Base-by-base conservation (phyloP, 2,329 filamentous ascomycete species). In the Plenodomus biglobosus region DNA sequence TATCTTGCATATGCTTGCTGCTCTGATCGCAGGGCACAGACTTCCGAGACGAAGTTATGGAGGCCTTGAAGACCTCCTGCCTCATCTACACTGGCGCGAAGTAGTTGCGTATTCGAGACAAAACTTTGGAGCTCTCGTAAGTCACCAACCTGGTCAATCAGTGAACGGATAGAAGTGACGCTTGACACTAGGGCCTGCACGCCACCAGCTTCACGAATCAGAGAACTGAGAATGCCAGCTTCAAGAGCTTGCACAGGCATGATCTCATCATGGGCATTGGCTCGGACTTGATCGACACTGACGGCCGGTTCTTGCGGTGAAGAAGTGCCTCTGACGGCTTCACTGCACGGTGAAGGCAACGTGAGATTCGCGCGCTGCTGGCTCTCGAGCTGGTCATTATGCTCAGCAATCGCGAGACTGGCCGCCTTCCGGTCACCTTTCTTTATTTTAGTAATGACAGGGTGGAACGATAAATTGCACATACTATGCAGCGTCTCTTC, bases 231-330 rank as follows among this genome's bases (percentile, higher is more conserved):
- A 6, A 47, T 21, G 30, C 59, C 50, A 16, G 48, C 48, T 46
- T 59, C 50, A 13, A 55, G 52, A 4, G 58, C 58, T 41, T 56
- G 59, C 20, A 52, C 50, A 27, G 52, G 51, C 22, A 61, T 30
- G 32, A 55, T 53, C 24, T 53, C 48, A 41, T 30, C 38, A 18
- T 52, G 55, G 38, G 53, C 53, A 27, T 59, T 56, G 3, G 45
- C 44, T 17, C 46, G 53, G 27, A 61, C 46, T 38, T 61, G 53
- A 2, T 54, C 43, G 32, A 59, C 47, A 20, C 48, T 48, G 4
- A 43, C 27, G 6, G 27, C 21, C 11, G 34, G 40, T 8, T 40
- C 45, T 3, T 51, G 38, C 10, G 40, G 18, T 15, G 46, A 22
- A 15, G 44, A 34, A 5, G 34, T 44, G 20, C 58, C 58, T 21